Conservation (phyloP, 495 filamentous ascomycete genomes). For the Parathielavia hyrcaniae region DNA sequence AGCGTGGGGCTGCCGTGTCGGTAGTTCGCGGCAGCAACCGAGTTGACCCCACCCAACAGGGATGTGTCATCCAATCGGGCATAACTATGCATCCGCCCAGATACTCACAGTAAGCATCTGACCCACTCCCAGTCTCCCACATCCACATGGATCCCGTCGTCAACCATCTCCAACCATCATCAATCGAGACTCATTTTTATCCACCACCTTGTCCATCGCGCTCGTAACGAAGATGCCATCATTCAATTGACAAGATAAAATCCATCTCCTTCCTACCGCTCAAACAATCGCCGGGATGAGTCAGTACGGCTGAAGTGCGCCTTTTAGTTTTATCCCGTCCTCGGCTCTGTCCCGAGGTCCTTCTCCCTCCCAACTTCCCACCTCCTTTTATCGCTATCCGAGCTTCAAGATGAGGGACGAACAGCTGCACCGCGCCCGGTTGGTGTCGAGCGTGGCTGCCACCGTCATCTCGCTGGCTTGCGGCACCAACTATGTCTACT, state of each 20-base stretch:
- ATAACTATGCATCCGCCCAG: not conserved
- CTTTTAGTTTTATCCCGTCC: not conserved
- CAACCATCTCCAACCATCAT: too few species aligned
- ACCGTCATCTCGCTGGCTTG: conserved; percentile 82
- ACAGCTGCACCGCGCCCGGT: conserved; percentile 49
- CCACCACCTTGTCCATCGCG: not conserved
- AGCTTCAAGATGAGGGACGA: conserved; percentile 28
- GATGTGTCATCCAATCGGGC: too few species aligned
- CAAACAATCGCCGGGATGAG: conserved; percentile 10
- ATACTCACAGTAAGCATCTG: conserved; percentile 8
- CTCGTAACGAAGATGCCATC: conserved; percentile 2
- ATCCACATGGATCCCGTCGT: not conserved
- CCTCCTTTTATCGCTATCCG: conserved; percentile 8
- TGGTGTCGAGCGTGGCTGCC: conserved; percentile 77
- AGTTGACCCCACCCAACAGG: too few species aligned
- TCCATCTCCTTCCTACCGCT: not conserved
- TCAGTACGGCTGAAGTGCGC: conserved; percentile 9
- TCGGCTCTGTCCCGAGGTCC: not conserved
- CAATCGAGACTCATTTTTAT: not conserved
- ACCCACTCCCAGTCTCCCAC: conserved; percentile 7
- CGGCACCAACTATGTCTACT: conserved; percentile 92
- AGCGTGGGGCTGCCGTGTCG: too few species aligned
- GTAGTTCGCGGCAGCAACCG: too few species aligned
- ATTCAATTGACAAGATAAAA: not conserved
- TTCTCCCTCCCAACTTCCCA: not conserved